Evolutionary conservation across 805 yeast species (phyloP), one percentile per base, ranked within the genome.

Genomic region (Starmerella roubikii): DNA sequence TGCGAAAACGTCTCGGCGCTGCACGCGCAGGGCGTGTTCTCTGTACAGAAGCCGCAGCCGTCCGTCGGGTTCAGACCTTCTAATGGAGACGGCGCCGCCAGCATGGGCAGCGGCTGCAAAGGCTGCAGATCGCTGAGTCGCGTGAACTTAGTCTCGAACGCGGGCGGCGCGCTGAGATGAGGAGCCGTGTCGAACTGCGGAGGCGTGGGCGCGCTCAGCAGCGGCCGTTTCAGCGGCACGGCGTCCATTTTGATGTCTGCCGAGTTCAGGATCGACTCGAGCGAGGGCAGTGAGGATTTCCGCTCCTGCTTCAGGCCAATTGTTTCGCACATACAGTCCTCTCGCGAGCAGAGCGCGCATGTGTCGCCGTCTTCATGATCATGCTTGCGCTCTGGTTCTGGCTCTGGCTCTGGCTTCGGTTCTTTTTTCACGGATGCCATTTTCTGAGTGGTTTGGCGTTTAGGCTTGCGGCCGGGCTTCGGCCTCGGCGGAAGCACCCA

Each of bases 401-500:
- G 31, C 20, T n/a, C 13, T 20, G 13, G 9, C 11, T n/a, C 31
- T 17, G 19, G 19, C 31, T 29, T 29, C 8, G 25, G 10, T 22
- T 9, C 35, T n/a, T 7, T 15, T 8, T 29, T 29, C 31, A 29
- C 19, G 7, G 31, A 8, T 7, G 19, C 19, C 12, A 12, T 15
- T 7, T 29, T 29, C 19, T 7, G 10, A n/a, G n/a, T n/a, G n/a
- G 55, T 96, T 80, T 54, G 83, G 93, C 5, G 83, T 82, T 64
- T 97, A 81, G 5, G 97, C 94, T 74, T 74, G 23, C 70, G 50
- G 15, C 69, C 68, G 12, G 68, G 68, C 55, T 80, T 77, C 21
- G 93, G 91, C 49, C 91, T 66, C n/a, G 91, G 93, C 2, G 93
- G 93, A 25, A 80, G 62, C 7, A 79, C 85, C 93, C 91, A 83